phyloP scores from a whole-genome alignment of 805 yeast species.

The Metschnikowia kofuensis region DNA sequence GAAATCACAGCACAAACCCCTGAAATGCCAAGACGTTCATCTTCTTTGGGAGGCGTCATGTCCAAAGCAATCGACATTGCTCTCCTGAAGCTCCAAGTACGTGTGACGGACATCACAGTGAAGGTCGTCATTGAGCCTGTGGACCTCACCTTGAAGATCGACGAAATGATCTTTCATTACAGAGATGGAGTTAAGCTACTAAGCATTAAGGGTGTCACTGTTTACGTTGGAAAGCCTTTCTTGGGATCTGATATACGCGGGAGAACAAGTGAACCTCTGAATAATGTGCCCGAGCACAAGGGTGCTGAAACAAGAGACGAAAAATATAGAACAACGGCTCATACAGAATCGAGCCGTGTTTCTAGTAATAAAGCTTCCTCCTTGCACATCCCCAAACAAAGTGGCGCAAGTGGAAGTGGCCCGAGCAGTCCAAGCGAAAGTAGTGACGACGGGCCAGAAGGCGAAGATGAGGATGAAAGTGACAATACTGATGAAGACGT shows the following conservation, averaged over 20 bases:
- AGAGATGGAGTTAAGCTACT: conserved; percentile 47
- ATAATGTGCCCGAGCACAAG: not conserved
- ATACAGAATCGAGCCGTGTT: too few relatives aligned
- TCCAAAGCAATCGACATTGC: conserved; percentile 66
- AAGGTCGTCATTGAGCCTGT: conserved; percentile 47
- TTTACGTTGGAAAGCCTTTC: conserved; percentile 41
- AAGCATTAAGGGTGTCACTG: conserved; percentile 35
- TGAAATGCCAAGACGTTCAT: conserved; percentile 16
- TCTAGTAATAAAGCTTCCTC: too few relatives aligned
- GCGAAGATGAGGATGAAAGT: not conserved
- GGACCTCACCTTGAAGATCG: conserved; percentile 32
- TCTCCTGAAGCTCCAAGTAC: conserved; percentile 54
- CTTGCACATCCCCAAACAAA: too few relatives aligned
- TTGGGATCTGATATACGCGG: conserved; percentile 28
- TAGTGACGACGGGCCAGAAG: not conserved
- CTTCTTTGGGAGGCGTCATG: conserved; percentile 55
- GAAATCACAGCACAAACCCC: not conserved
- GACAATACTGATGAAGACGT: conserved; percentile 5
- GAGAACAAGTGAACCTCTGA: not conserved
- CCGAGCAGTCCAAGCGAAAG: not conserved
- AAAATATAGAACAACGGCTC: too few relatives aligned
- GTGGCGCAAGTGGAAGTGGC: not conserved
- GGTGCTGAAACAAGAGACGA: too few relatives aligned
- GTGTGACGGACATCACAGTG: conserved; percentile 45
- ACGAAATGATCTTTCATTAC: conserved; percentile 35